Base-by-base conservation (phyloP, 164 flowering plant species). In the Vitis amurensis region DNA sequence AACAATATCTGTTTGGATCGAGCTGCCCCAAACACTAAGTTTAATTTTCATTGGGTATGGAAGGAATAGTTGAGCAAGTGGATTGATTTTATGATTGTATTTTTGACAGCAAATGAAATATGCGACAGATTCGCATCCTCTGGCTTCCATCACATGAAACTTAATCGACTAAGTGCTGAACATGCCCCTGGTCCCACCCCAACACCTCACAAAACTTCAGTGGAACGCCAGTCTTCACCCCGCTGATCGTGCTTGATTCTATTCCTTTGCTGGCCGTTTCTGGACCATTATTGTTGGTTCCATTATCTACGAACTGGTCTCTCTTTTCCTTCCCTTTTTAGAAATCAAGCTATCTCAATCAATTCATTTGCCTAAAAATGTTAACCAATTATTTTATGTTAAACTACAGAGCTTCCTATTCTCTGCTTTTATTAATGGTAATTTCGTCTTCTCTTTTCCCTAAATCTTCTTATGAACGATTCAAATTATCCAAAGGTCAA, bases 71-170 rank as follows among this genome's bases (percentile, higher is more conserved):
- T n/a, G 64, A 50, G 10, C 2, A 64, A 27, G 57, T 53, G 55
- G 8, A 8, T 3, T 47, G 47, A 68, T 16, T 7, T 27, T 7
- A 16, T 2, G 17, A 10, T 29, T 13, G 2, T 58, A 3, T 37
- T 16, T 61, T 48, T 50, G 68, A 58, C 91, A 90, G 94, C 82
- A 29, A 88, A 80, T 64, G 94, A 90, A 30, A 55, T 83, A 50
- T 85, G 92, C 23, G 94, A 90, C 31, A 77, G 83, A 72, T 85
- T 90, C 64, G 92, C 89, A 0, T 13, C 75, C 1, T 61, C 80
- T 17, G 94, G 94, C 10, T 88, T 84, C 64, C 81, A 85, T 66
- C 19, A 90, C 74, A 78, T 90, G 92, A 88, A 68, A 84, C 86
- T 3, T 90, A n/a, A 88, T 72, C 71, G 55, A 90, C 92, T 0